Evolutionary conservation across 2,329 filamentous ascomycete genomes (phyloP), one percentile per base, ranked within the genome.

Genomic region (Botrytis paeoniae): DNA sequence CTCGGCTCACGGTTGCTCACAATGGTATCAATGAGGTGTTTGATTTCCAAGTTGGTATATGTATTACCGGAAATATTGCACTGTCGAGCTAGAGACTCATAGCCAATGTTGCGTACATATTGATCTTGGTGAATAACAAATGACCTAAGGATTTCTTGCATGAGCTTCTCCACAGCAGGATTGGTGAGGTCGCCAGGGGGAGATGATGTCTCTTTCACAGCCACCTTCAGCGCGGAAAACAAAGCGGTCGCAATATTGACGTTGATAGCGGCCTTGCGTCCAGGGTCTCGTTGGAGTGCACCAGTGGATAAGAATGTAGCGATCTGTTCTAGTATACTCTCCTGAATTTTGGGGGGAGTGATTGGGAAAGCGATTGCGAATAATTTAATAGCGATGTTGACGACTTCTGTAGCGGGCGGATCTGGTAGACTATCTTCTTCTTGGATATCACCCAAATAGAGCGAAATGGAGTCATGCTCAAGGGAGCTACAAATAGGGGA

Each of bases 261-360:
- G 74, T 91, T 92, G 82, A 99, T 94, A 3, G 97, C 96, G 45
- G 94, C 92, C 81, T 93, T 97, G 69, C 95, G 89, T 9, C 95
- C 95, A 2, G 92, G 92, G 78, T 98, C 96, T 75, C 96, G 89
- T 77, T 95, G 93, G 35, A 98, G 85, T 68, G 89, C 89, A 0
- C 90, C 89, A 1, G 94, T 92, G 0, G 93, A 92, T n/a, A 96
- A 85, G 79, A 97, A 97, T 0, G 93, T 96, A 25, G 93, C 92
- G 65, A 98, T 91, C 80, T 99, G 96, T 81, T 99, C 96, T 16
- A 99, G 85, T 65, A 97, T 93, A 80, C 95, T 98, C 81, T 99
- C 96, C 79, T 99, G 96, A 4, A 99, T 93, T 79, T 95, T 97
- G 6, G 93, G 87, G 0, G 93, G 92, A 63, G 97, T 97, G 16